These are phyloP conservation scores for Aegle marmelos DNA, from an alignment of 345 rosid species.

Conservation along the genomic window DNA sequence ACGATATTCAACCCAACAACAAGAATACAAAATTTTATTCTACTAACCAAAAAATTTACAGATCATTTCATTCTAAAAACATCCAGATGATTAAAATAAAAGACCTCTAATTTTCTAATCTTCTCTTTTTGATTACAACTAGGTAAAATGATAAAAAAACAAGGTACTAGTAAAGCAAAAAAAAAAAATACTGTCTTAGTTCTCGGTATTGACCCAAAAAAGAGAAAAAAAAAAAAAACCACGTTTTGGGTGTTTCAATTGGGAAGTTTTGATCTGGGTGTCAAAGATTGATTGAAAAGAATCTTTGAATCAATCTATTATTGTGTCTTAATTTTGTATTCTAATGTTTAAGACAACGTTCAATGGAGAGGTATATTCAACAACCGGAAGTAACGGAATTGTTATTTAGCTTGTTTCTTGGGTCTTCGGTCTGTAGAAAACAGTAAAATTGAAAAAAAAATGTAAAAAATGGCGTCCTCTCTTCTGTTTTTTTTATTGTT, in stretches of 20 bases:
- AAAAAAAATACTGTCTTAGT: background rate
- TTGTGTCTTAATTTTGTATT: background rate
- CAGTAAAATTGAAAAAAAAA: background rate
- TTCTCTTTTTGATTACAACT: background rate
- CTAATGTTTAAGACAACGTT: background rate
- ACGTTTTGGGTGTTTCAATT: background rate
- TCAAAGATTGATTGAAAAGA: conserved; percentile 4
- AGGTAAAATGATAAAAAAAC: background rate
- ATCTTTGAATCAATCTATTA: conserved; percentile 11
- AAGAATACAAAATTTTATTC: background rate
- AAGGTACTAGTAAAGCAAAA: background rate
- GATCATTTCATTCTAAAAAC: conserved; percentile 4
- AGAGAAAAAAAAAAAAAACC: background rate
- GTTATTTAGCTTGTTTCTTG: background rate
- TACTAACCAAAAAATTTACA: background rate
- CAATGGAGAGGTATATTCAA: background rate
- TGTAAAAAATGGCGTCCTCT: background rate
- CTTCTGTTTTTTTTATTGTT: background rate
- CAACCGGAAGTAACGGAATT: conserved; percentile 1
- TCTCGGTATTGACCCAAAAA: background rate
- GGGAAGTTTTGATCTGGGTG: background rate
- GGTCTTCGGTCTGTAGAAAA: background rate
- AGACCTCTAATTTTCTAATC: background rate
- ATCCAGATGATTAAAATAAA: conserved; percentile 1
- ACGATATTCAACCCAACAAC: background rate